A percentile compares a stretch with the other conserved stretches of the same genome.
Conservation (phyloP, 176 grass and related monocot genomes). For the Saccharum spontaneum region DNA sequence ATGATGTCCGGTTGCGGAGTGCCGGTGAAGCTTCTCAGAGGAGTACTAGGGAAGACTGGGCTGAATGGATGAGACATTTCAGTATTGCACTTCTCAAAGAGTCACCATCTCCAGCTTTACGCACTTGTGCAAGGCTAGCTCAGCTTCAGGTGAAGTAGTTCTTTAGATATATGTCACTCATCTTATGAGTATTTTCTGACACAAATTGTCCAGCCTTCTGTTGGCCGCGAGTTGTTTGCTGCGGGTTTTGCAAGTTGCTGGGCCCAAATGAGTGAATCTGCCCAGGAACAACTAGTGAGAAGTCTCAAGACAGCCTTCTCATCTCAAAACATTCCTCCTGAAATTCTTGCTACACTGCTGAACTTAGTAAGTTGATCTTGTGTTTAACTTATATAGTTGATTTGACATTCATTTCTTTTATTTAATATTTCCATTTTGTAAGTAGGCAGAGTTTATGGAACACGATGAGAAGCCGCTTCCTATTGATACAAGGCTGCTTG, state of each 20-base stretch:
- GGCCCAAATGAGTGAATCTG: slow-evolving; percentile 93
- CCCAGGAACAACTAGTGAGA: slow-evolving; percentile 92
- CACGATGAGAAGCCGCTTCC: slow-evolving; percentile 99
- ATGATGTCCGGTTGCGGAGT: slow-evolving; percentile 84
- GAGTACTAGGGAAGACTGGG: slow-evolving; percentile 99
- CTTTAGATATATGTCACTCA: slow-evolving; percentile 34
- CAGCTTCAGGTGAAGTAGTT: slow-evolving; percentile 79
- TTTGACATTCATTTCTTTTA: slow-evolving; percentile 23
- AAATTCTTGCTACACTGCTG: slow-evolving; percentile 88
- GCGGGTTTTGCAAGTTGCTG: slow-evolving; percentile 99
- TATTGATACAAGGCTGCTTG: slow-evolving; percentile 95
- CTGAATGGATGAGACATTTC: slow-evolving; percentile 99
- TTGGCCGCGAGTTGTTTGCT: slow-evolving; percentile 93
- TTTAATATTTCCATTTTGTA: slow-evolving; percentile 30
- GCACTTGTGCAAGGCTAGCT: slow-evolving; percentile 90
- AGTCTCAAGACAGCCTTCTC: slow-evolving; percentile 99
- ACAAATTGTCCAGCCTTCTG: slow-evolving; percentile 74
- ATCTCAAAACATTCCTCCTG: slow-evolving; percentile 97
- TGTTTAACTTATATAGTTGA: background rate
- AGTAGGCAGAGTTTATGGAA: slow-evolving; percentile 99
- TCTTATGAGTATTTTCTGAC: slow-evolving; percentile 53
- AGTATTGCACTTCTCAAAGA: slow-evolving; percentile 98
- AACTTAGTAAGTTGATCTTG: slow-evolving; percentile 72
- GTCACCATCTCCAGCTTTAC: slow-evolving; percentile 93
- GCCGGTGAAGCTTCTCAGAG: slow-evolving; percentile 96